These are phyloP conservation scores for Aspergillus leporis DNA, from an alignment of 495 filamentous ascomycete genomes.

Conservation along the genomic window DNA sequence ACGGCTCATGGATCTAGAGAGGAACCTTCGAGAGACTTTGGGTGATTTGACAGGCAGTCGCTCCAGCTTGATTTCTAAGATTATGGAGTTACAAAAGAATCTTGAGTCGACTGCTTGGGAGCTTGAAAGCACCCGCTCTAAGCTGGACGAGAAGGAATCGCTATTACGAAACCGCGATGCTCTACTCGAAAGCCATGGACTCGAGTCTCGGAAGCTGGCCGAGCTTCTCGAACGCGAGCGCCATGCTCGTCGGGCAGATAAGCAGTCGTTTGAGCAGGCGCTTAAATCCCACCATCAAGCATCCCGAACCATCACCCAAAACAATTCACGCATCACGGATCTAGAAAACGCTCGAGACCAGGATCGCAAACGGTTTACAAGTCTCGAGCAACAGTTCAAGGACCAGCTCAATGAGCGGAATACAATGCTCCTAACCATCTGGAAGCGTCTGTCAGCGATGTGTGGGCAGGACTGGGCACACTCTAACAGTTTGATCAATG, in stretches of 20 bases:
- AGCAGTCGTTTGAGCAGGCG: slow-evolving; percentile 80
- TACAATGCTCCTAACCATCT: slow-evolving; percentile 77
- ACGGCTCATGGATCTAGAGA: slow-evolving; percentile 84
- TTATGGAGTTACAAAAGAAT: slow-evolving; percentile 83
- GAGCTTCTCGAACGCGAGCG: slow-evolving; percentile 93
- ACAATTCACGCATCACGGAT: slow-evolving; percentile 79
- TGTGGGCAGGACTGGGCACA: slow-evolving; percentile 93
- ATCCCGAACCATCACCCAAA: slow-evolving; percentile 75
- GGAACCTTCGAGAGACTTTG: slow-evolving; percentile 78
- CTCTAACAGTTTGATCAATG: slow-evolving; percentile 84
- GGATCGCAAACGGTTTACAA: slow-evolving; percentile 71
- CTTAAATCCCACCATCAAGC: slow-evolving; percentile 84
- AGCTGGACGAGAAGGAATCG: slow-evolving; percentile 82
- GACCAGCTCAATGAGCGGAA: slow-evolving; percentile 91
- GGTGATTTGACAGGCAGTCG: slow-evolving; percentile 85
- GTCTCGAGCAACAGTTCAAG: slow-evolving; percentile 74
- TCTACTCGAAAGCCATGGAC: slow-evolving; percentile 83
- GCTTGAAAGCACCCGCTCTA: slow-evolving; percentile 71
- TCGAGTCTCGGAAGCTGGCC: slow-evolving; percentile 80
- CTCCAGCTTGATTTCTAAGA: slow-evolving; percentile 80
- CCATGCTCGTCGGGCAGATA: slow-evolving; percentile 77
- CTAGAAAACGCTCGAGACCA: slow-evolving; percentile 72
- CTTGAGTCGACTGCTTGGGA: slow-evolving; percentile 80
- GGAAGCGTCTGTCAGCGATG: slow-evolving; percentile 81
- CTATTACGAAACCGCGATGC: slow-evolving; percentile 88